These are phyloP conservation scores for Acorus calamus DNA, from an alignment of 106 monocot genomes.

Conservation along the genomic window DNA sequence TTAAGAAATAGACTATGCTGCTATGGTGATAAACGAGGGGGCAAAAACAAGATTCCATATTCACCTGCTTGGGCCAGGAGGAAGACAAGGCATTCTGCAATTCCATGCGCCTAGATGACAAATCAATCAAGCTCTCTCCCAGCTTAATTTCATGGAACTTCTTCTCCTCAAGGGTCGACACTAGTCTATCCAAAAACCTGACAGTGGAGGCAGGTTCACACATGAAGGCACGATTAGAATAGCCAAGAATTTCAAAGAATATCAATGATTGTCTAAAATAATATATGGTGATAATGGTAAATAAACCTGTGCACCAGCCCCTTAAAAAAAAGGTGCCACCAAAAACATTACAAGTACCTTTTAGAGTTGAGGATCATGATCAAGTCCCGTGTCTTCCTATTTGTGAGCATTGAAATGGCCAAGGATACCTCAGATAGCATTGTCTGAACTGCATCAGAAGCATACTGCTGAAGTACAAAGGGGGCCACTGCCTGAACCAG, in stretches of 20 bases:
- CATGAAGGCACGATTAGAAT: neutral
- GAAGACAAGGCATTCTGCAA: constrained; percentile 82
- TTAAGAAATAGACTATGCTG: neutral
- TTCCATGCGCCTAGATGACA: constrained; percentile 79
- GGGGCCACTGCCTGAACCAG: constrained; percentile 96
- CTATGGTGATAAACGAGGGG: no score
- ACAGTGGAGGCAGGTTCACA: neutral
- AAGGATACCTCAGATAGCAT: constrained; percentile 57
- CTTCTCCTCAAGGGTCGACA: constrained; percentile 70
- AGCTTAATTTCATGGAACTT: constrained; percentile 86
- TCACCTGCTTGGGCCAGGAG: constrained; percentile 95
- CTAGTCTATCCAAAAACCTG: constrained; percentile 91
- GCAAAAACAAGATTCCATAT: neutral
- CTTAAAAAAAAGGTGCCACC: neutral
- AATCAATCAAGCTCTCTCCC: constrained; percentile 60
- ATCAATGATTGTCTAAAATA: no score
- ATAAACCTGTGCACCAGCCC: no score
- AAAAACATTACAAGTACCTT: constrained; percentile 34
- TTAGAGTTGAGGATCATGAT: constrained; percentile 98
- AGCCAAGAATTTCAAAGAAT: neutral
- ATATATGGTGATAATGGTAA: no score
- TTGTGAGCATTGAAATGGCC: constrained; percentile 73
- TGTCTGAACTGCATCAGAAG: constrained; percentile 45
- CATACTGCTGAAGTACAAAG: constrained; percentile 74
- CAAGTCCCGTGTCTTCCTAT: constrained; percentile 78